Conservation (phyloP, 257 asterid species). For the Ajuga chamaepitys region DNA sequence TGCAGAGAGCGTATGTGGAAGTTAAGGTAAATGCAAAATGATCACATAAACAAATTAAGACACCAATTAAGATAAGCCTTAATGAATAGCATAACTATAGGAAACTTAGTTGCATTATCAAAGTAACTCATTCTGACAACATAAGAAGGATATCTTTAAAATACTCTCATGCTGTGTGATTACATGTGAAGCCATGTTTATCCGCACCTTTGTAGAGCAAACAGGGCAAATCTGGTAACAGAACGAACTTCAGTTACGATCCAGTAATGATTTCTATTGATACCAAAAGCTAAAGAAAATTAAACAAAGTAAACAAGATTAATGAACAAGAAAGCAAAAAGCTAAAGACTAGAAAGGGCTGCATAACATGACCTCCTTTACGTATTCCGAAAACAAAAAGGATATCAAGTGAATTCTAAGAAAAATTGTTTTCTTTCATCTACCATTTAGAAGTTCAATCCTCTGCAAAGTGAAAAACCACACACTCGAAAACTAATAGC, state of each 20-base stretch:
- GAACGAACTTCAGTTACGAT: conserved; percentile 6
- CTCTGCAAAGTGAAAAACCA: neutral
- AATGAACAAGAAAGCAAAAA: no score
- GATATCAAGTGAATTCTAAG: conserved; percentile 2
- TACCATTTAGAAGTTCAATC: neutral
- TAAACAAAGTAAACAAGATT: no score
- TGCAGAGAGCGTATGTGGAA: conserved; percentile 53
- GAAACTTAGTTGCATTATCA: neutral
- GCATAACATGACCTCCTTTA: neutral
- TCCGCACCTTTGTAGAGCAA: conserved; percentile 60
- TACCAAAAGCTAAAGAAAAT: neutral
- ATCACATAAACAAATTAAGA: conserved; percentile 10
- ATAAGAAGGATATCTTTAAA: conserved; percentile 78
- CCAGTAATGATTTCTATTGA: neutral
- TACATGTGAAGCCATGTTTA: conserved; percentile 82
- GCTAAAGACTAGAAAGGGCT: neutral
- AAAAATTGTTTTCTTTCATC: conserved; percentile 6
- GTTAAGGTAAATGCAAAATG: conserved; percentile 41
- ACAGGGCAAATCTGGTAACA: conserved; percentile 84
- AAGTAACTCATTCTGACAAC: neutral
- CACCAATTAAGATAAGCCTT: neutral
- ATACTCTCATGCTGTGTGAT: conserved; percentile 69
- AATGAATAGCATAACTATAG: neutral
- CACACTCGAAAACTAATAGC: neutral
- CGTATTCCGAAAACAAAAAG: neutral